Percentiles rank a stretch among this genome's conserved stretches.
phyloP scores from a whole-genome alignment of 352 stramenopile genomes.

The Globisporangium solare region DNA sequence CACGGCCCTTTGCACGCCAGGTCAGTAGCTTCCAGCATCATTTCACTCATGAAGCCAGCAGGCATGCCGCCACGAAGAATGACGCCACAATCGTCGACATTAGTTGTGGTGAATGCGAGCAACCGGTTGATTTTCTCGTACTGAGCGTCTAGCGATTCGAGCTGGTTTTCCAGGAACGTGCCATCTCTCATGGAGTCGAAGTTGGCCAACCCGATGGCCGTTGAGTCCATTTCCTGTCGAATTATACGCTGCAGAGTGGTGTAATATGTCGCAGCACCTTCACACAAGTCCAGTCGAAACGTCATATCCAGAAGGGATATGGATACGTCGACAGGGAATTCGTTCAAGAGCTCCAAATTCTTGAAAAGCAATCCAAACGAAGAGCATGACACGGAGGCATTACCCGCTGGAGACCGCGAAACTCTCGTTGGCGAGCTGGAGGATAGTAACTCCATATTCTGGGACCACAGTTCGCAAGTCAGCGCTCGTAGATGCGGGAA shows the following conservation, averaged over 20 bases:
- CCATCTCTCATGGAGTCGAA: conserved; percentile 52
- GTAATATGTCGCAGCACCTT: conserved; percentile 51
- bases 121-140: conserved; percentile 54
- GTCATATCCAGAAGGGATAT: conserved; percentile 63
- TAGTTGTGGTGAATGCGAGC: conserved; percentile 48
- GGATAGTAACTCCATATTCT: conserved; percentile 40
- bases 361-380: conserved; percentile 31
- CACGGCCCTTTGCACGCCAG: conserved; percentile 64
- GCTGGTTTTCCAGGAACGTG: conserved; percentile 50
- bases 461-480: conserved; percentile 46
- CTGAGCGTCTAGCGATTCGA: conserved; percentile 41
- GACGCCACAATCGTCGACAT: conserved; percentile 59
- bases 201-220: conserved; percentile 45
- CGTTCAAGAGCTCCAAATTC: conserved; percentile 54
- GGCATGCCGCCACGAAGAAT: conserved; percentile 54
- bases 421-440: neutral
- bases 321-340: conserved; percentile 66
- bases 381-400: neutral
- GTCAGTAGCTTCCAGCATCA: conserved; percentile 54
- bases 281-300: conserved; percentile 58
- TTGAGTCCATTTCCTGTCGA: conserved; percentile 64
- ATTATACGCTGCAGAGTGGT: conserved; percentile 56
- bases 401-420: conserved; percentile 8
- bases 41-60: conserved; percentile 41
- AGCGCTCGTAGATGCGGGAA: conserved; percentile 42